Percentiles rank a stretch among this genome's conserved stretches.
Evolutionary conservation across 139 green algal species (phyloP).

Genomic region (Marvania coccoides): DNA sequence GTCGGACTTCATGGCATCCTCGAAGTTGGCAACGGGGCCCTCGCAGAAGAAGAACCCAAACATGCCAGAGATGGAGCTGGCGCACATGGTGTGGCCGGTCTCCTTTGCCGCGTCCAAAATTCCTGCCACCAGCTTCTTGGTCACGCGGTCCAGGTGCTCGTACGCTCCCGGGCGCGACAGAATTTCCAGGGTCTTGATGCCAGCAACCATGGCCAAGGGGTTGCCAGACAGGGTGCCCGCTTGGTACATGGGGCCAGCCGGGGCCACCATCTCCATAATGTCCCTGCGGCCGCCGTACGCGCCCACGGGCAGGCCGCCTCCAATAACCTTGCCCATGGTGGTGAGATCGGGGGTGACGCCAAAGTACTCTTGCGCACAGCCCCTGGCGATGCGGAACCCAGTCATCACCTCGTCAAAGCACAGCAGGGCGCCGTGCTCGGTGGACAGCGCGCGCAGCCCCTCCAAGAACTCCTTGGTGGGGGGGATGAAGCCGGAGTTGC

Average conservation of each 20-base stretch:
- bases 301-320: conserved; percentile 93
- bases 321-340: conserved; percentile 99
- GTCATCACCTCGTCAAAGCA: conserved; percentile 99
- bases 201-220: conserved; percentile 95
- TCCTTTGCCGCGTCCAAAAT: conserved; percentile 78
- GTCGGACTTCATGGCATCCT: conserved; percentile 83
- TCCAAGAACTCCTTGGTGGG: conserved; percentile 88
- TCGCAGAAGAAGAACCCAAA: conserved; percentile 99
- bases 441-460: conserved; percentile 81
- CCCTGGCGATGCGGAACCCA: conserved; percentile 85
- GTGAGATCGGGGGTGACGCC: conserved; percentile 96
- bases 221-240: conserved; percentile 95
- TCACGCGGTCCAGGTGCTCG: conserved; percentile 88
- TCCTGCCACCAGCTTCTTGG: conserved; percentile 80
- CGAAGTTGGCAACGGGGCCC: conserved; percentile 80
- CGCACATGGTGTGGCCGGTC: conserved; percentile 81
- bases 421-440: conserved; percentile 82
- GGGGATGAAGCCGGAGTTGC: conserved; percentile 97
- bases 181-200: conserved; percentile 98
- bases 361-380: conserved; percentile 87
- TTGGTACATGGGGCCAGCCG: conserved; percentile 96
- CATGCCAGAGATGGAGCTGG: conserved; percentile 92
- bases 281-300: conserved; percentile 91
- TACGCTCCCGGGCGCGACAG: conserved; percentile 82
- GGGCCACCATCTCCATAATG: conserved; percentile 98